Evolutionary conservation across 2,329 filamentous ascomycete genomes (phyloP).

Genomic region (Fusarium mexicanum): DNA sequence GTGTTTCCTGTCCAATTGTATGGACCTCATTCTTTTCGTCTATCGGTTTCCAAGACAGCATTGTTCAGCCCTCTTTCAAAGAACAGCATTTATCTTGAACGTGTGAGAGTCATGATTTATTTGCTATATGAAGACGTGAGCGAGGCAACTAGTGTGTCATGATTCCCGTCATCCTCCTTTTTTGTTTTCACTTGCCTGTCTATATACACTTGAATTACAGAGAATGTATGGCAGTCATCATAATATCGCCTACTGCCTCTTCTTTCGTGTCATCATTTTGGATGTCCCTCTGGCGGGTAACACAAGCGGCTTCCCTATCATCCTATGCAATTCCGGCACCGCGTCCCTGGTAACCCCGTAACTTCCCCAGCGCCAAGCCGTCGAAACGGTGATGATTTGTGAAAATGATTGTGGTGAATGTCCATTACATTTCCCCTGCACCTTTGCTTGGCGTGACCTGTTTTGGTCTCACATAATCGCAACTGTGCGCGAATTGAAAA

Average conservation of each 20-base stretch:
- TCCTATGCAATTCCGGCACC: conserved; percentile 29
- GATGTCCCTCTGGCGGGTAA: conserved; percentile 19
- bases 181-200: conserved; percentile 30
- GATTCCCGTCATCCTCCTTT: conserved; percentile 17
- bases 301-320: conserved; percentile 28
- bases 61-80: not conserved
- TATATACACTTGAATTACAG: conserved; percentile 34
- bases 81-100: not conserved
- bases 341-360: not conserved
- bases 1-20: not conserved
- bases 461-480: conserved; percentile 7
- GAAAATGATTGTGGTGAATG: conserved; percentile 24
- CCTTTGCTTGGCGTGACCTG: conserved; percentile 11
- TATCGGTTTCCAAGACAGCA: not conserved
- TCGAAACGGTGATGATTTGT: conserved; percentile 25
- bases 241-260: conserved; percentile 30
- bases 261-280: conserved; percentile 16
- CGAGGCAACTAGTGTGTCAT: not conserved
- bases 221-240: conserved; percentile 33
- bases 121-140: not conserved
- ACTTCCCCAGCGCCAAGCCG: conserved; percentile 11
- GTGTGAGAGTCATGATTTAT: not conserved
- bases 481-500: conserved; percentile 2
- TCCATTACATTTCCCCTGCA: conserved; percentile 19
- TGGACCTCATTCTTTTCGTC: not conserved